Evolutionary conservation across 1,139 yeast genomes (phyloP).

Genomic region (Wickerhamomyces sp.): DNA sequence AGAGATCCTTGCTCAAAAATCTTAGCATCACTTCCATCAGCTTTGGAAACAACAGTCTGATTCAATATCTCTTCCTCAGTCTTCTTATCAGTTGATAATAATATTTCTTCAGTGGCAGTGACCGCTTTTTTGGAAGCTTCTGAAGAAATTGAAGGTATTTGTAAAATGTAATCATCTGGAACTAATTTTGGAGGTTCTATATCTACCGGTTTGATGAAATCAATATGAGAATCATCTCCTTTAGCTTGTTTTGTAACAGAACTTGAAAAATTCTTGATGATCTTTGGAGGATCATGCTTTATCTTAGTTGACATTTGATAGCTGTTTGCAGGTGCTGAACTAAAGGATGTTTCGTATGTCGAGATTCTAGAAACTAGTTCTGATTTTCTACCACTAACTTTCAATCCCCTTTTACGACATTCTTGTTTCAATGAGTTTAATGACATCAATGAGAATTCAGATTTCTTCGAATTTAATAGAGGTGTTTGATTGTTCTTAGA

Average conservation of each 20-base stretch:
- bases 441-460: slow-evolving; percentile 35
- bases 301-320: slow-evolving; percentile 12
- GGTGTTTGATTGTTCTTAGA: slow-evolving; percentile 32
- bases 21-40: slow-evolving; percentile 20
- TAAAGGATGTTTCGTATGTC: slow-evolving; percentile 27
- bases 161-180: slow-evolving; percentile 49
- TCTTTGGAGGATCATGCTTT: background rate
- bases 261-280: slow-evolving; percentile 13
- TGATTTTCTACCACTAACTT: slow-evolving; percentile 50
- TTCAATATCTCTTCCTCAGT: slow-evolving; percentile 17
- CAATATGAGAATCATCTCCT: slow-evolving; percentile 25
- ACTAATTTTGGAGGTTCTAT: slow-evolving; percentile 14
- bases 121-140: slow-evolving; percentile 50
- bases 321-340: slow-evolving; percentile 3
- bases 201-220: slow-evolving; percentile 24
- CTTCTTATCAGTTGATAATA: slow-evolving; percentile 1
- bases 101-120: slow-evolving; percentile 25
- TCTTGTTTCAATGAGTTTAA: slow-evolving; percentile 46
- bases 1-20: slow-evolving; percentile 19
- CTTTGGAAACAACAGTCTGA: slow-evolving; percentile 20
- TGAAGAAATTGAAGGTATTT: slow-evolving; percentile 48
- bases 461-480: slow-evolving; percentile 26
- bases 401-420: slow-evolving; percentile 52
- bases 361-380: slow-evolving; percentile 48
- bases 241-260: slow-evolving; percentile 12